These are phyloP conservation scores for Apostasia shenzhenica DNA, from an alignment of 106 monocot species.

Conservation along the genomic window DNA sequence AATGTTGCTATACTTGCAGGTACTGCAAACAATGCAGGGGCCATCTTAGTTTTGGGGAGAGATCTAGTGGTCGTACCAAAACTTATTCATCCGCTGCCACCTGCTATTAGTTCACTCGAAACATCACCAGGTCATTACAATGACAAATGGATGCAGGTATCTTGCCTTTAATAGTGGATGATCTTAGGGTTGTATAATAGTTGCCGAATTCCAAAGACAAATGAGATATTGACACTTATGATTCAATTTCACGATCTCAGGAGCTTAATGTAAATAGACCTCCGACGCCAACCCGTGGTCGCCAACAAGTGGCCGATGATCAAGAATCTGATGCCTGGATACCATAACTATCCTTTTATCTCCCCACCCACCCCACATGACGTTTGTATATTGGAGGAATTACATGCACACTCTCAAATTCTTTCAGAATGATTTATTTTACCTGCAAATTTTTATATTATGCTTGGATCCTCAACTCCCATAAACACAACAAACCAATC, in stretches of 20 bases:
- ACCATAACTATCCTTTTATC: conserved; percentile 10
- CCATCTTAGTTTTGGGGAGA: conserved; percentile 96
- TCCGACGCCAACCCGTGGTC: conserved; percentile 87
- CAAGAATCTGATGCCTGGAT: conserved; percentile 92
- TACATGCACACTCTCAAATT: no score
- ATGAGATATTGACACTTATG: not conserved
- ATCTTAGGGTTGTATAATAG: not conserved
- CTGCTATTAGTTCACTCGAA: conserved; percentile 78
- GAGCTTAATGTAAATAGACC: conserved; percentile 98
- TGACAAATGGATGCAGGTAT: conserved; percentile 99
- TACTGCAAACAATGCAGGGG: conserved; percentile 99
- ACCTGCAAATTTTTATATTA: no score
- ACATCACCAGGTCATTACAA: conserved; percentile 85
- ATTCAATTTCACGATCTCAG: conserved; percentile 20
- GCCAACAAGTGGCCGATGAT: conserved; percentile 77
- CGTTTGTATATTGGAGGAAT: no score
- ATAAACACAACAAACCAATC: no score
- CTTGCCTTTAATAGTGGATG: not conserved
- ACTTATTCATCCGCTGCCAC: conserved; percentile 97
- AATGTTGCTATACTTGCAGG: conserved; percentile 25
- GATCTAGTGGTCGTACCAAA: conserved; percentile 98
- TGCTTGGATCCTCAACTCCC: no score
- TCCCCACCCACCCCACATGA: no score
- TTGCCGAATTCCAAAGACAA: no score
- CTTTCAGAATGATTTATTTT: no score